Evolutionary conservation across 768 basidiomycete species (phyloP).

Genomic region (Leccinellum albellum): DNA sequence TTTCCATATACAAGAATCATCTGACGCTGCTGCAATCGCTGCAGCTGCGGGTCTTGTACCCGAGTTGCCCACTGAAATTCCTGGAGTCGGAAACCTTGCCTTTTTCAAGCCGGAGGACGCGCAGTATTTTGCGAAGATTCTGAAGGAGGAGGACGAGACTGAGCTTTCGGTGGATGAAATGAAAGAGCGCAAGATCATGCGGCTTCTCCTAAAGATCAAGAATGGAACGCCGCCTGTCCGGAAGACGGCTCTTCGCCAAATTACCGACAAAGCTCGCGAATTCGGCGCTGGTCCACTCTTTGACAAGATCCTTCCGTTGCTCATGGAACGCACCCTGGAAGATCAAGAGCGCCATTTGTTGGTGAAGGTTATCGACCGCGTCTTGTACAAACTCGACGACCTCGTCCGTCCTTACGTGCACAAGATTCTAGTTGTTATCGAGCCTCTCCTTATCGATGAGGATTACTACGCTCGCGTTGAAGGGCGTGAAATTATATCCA

Average conservation of each 20-base stretch:
- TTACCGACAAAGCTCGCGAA: conserved; percentile 98
- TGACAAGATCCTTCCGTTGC: conserved; percentile 95
- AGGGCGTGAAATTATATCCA: conserved; percentile 98
- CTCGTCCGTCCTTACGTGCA: conserved; percentile 98
- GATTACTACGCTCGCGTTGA: conserved; percentile 96
- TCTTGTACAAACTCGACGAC: conserved; percentile 98
- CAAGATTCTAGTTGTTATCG: conserved; percentile 99
- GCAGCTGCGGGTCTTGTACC: conserved; percentile 91
- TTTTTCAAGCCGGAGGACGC: conserved; percentile 99
- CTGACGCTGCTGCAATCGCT: conserved; percentile 82
- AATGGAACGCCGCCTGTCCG: conserved; percentile 98
- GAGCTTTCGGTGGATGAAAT: conserved; percentile 93
- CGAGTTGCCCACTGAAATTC: conserved; percentile 95
- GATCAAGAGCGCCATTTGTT: conserved; percentile 97
- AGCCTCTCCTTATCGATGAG: conserved; percentile 97
- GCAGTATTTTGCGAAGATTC: conserved; percentile 94
- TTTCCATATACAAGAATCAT: conserved; percentile 96
- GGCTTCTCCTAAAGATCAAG: conserved; percentile 95
- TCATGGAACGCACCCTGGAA: conserved; percentile 97
- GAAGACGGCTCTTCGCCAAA: conserved; percentile 95
- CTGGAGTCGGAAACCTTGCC: conserved; percentile 92
- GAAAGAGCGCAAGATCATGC: conserved; percentile 99
- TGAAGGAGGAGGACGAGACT: conserved; percentile 94
- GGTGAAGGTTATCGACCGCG: conserved; percentile 98
- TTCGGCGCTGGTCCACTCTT: conserved; percentile 98